Evolutionary conservation across 2,329 filamentous ascomycete species (phyloP), one percentile per base, ranked within the genome.

Genomic region (Lizonia empirigonia): DNA sequence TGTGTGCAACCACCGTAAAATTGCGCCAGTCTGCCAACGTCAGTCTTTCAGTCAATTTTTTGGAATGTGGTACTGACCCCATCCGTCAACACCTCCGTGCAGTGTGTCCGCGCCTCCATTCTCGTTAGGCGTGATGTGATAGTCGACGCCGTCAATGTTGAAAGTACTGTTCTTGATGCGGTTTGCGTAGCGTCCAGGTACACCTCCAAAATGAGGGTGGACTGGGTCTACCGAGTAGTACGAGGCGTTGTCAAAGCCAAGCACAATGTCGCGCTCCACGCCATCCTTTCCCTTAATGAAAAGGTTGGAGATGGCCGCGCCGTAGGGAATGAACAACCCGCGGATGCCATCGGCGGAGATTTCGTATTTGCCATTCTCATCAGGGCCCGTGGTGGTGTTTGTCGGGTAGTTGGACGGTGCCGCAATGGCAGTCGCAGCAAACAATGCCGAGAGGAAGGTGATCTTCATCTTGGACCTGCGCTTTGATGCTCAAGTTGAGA

Each of bases 151-250:
- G 59, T 89, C 87, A 50, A 90, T 83, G 52, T 76, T 79, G 65
- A 90, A 90, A 5, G 82, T 86, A 71, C 83, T 86, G 77, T 91
- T 91, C 78, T 84, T 85, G 78, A 91, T 91, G 58, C 89, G 85
- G 72, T 92, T 92, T 51, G 89, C 89, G 69, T 92, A 92, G 47
- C 89, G 85, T 64, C 88, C 88, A 0, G 87, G 87, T 0, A 92
- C 84, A 62, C 85, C 78, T 51, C 87, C 89, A 59, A 88, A 85
- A 77, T 91, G 87, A 41, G 83, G 85, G 70, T 91, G 88, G 54
- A 81, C 77, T 52, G 74, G 74, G 71, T 90, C 86, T 39, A 84
- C 70, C 52, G 72, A 74, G 74, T 91, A 92, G 74, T 88, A 85
- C 44, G 77, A 83, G 36, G 88, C 88, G 67, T 91, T 91, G 75